Evolutionary conservation across 202 grass and related monocot genomes (phyloP), one percentile per base, ranked within the genome.

Genomic region (Saccharum hybrid): DNA sequence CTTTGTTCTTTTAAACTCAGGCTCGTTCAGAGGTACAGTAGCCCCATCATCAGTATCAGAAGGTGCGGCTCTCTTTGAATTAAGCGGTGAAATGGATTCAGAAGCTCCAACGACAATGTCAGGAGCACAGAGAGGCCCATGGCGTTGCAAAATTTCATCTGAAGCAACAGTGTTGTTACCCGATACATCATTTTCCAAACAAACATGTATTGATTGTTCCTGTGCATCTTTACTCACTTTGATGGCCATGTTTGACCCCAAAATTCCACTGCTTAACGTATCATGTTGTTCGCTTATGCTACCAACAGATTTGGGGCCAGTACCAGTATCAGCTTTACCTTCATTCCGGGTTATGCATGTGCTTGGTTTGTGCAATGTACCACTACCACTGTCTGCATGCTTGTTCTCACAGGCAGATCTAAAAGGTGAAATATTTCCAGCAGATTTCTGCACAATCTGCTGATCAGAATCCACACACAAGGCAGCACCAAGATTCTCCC

Each of bases 101-200:
- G 69, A 68, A 86, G 75, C 19, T 61, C 33, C 34, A 83, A 65
- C 31, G 56, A 78, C 75, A 60, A 52, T 34, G 79, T 84, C 71
- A 62, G 88, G 54, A 63, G 52, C 63, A 83, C 89, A 91, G 46
- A 62, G 84, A 66, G 88, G 84, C 18, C 89, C 91, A 72, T 90
- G 74, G 52, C 76, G 89, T 52, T 52, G 46, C 84, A 91, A 68
- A 60, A 86, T 26, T 31, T 90, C 90, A 89, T 93, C 94, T 76
- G 79, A 83, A 83, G 68, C 80, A 80, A 66, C 45, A 40, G 64
- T 69, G 73, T 38, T 81, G 63, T 86, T 66, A 57, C 71, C 82
- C 38, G 61, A 66, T 45, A 59, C 76, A 84, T 84, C 76, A n/a
- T 86, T 74, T 73, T 79, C 77, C 31, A 43, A 64, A 10, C 46